These are phyloP conservation scores for Eimeria praecox DNA, from an alignment of 169 alveolate species.

Conservation along the genomic window DNA sequence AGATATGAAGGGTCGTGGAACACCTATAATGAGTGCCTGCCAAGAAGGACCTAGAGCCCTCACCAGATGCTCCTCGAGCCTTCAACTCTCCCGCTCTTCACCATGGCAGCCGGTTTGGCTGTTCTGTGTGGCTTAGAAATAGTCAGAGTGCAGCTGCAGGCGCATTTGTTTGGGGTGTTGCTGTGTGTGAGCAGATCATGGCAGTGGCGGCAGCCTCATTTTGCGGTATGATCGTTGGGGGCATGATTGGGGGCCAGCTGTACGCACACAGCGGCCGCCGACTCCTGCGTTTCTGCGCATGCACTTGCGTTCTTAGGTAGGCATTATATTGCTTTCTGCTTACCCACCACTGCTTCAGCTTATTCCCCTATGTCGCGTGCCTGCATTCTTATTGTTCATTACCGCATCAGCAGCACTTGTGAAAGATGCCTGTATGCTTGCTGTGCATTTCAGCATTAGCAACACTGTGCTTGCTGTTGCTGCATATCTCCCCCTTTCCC, in stretches of 20 bases:
- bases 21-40: no score
- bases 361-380: no score
- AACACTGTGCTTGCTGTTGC: neutral
- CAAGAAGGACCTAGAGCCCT: no score
- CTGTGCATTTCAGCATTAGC: no score
- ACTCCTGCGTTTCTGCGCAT: conserved; percentile 31
- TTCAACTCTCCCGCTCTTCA: no score
- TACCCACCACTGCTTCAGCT: neutral
- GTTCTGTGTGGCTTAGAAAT: no score
- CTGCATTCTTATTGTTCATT: no score
- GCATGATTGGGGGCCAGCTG: conserved; percentile 77
- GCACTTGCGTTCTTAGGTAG: conserved; percentile 39
- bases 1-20: neutral
- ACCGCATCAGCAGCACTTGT: no score
- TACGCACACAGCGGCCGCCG: conserved; percentile 64
- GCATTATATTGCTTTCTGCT: neutral
- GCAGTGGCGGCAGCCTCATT: conserved; percentile 76
- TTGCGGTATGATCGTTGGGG: conserved; percentile 82
- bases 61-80: no score
- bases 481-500: neutral
- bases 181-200: conserved; percentile 15
- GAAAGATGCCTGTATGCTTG: no score
- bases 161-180: neutral
- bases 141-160: neutral
- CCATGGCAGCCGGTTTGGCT: no score